A percentile compares a stretch with the other conserved stretches of the same genome.
Conservation (phyloP, 2,329 filamentous ascomycete genomes). For the Macrophomina pseudophaseolina region DNA sequence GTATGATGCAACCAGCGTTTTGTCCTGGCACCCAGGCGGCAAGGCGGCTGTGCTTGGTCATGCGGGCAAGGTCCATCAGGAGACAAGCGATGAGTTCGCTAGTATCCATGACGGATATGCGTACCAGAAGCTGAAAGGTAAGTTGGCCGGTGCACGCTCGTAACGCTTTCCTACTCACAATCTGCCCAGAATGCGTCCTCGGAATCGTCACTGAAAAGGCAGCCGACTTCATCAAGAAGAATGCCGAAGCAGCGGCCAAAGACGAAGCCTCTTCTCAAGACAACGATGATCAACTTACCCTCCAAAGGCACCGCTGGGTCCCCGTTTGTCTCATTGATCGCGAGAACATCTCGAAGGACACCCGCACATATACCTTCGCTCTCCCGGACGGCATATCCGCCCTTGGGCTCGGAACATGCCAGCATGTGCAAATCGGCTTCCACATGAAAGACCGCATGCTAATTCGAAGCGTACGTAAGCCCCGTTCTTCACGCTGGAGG, state of each 20-base stretch:
- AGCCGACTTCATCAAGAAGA: conserved; percentile 53
- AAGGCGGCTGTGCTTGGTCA: conserved; percentile 55
- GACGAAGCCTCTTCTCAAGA: conserved; percentile 37
- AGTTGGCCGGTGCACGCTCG: neutral
- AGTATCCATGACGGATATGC: conserved; percentile 60
- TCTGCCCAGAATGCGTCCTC: conserved; percentile 53
- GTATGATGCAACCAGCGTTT: conserved; percentile 55
- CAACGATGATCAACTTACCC: conserved; percentile 39
- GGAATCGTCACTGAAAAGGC: conserved; percentile 58
- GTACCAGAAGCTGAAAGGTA: conserved; percentile 53
- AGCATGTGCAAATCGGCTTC: conserved; percentile 60
- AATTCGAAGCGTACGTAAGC: conserved; percentile 42
- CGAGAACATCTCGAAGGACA: conserved; percentile 51
- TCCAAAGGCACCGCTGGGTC: conserved; percentile 55
- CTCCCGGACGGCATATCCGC: conserved; percentile 48
- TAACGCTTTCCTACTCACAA: neutral
- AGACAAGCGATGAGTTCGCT: conserved; percentile 57
- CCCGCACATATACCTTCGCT: conserved; percentile 53
- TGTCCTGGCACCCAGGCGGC: conserved; percentile 58
- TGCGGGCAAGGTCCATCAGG: conserved; percentile 56
- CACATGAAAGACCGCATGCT: conserved; percentile 59
- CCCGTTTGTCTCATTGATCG: conserved; percentile 50
- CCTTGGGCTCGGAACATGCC: conserved; percentile 57
- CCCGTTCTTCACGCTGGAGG: too few species aligned
- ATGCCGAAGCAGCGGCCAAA: conserved; percentile 48